Percentiles rank a stretch among this genome's conserved stretches.
Evolutionary conservation across 352 stramenopile genomes (phyloP).

Genomic region (Thraustochytrium aureum): DNA sequence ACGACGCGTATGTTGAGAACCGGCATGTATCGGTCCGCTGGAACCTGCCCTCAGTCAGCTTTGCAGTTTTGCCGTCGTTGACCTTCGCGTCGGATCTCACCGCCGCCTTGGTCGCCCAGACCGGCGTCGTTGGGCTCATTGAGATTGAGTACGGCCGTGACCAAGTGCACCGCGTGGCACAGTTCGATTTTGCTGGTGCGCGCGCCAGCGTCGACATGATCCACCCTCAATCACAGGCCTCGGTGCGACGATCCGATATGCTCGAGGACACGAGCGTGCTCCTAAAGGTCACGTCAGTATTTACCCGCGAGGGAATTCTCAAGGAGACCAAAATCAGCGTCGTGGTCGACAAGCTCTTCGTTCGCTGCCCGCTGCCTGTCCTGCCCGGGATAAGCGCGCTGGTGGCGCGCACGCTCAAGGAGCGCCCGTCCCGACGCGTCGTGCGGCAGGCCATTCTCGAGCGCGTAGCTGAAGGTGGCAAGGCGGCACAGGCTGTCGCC

Average conservation of each 20-base stretch:
- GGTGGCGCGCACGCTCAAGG: neutral
- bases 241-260: neutral
- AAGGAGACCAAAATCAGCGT: neutral
- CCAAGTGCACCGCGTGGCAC: neutral
- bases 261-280: neutral
- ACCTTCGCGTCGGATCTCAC: neutral
- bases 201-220: neutral
- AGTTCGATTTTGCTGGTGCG: neutral
- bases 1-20: neutral
- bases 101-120: neutral
- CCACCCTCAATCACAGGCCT: neutral
- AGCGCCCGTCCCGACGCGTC: neutral
- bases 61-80: neutral
- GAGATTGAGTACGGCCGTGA: neutral
- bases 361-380: neutral
- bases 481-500: neutral
- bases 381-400: neutral
- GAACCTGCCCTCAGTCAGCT: neutral
- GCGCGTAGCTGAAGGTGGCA: no score
- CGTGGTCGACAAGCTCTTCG: neutral
- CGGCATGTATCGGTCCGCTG: neutral
- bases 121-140: neutral
- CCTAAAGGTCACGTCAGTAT: neutral
- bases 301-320: neutral
- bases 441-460: constrained; percentile 29